Percentiles rank a stretch among this genome's conserved stretches.
Conservation (phyloP, 306 rosid species). For the Sechiopsis laciniata region DNA sequence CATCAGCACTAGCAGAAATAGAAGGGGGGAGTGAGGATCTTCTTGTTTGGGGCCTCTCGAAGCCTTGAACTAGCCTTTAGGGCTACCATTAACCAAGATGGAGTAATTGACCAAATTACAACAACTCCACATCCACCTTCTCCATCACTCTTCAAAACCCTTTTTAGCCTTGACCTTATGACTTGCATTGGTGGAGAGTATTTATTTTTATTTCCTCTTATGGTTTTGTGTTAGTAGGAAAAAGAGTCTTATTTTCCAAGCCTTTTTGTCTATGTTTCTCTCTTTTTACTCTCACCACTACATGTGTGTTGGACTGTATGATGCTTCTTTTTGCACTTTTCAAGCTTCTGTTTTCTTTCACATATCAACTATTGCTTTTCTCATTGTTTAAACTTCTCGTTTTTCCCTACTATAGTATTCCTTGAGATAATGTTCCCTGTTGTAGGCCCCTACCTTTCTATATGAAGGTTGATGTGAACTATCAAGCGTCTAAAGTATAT, state of each 20-base stretch:
- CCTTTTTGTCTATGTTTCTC: neutral
- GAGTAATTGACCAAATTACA: too few relatives aligned
- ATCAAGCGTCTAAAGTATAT: slow-evolving; percentile 1
- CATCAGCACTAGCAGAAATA: too few relatives aligned
- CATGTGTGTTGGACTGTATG: neutral
- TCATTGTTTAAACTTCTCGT: neutral
- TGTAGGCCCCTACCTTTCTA: neutral
- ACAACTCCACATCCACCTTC: too few relatives aligned
- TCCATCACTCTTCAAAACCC: too few relatives aligned
- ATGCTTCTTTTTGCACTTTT: slow-evolving; percentile 10
- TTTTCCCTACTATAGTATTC: neutral
- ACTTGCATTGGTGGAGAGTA: neutral
- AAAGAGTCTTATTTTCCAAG: neutral
- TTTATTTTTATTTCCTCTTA: neutral
- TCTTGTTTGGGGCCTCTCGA: too few relatives aligned
- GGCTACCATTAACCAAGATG: too few relatives aligned
- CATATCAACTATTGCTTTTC: neutral
- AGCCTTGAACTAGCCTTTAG: too few relatives aligned
- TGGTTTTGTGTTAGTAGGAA: neutral
- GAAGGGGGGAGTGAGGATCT: too few relatives aligned
- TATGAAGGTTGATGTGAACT: neutral
- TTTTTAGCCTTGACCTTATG: neutral
- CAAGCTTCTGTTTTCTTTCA: slow-evolving; percentile 11
- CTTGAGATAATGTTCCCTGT: neutral
- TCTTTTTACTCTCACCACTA: neutral